Evolutionary conservation across 2,329 filamentous ascomycete genomes (phyloP).

Genomic region (Epichloe uncinata): DNA sequence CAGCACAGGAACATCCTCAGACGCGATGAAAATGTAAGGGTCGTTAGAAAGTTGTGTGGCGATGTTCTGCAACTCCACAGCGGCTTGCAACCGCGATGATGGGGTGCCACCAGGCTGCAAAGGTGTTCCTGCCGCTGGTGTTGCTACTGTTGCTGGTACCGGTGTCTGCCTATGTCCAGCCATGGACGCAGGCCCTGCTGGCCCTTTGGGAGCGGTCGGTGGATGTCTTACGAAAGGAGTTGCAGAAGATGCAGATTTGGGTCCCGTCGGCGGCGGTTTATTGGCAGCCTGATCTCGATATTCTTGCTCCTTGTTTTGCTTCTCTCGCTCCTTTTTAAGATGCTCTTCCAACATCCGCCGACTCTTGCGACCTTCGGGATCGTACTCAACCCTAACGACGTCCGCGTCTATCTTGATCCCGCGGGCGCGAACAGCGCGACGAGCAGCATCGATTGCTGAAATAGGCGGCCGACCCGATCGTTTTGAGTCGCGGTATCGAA

Average conservation of each 20-base stretch:
- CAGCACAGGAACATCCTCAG: conserved; percentile 76
- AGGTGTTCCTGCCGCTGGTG: conserved; percentile 6
- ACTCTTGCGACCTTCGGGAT: conserved; percentile 77
- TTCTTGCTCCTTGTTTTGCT: conserved; percentile 30
- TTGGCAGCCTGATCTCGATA: conserved; percentile 16
- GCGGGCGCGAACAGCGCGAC: conserved; percentile 62
- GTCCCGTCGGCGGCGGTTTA: conserved; percentile 25
- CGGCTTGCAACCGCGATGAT: conserved; percentile 23
- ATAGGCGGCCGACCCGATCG: conserved; percentile 29
- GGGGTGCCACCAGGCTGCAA: conserved; percentile 17
- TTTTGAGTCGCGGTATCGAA: conserved; percentile 70
- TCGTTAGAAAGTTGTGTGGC: conserved; percentile 57
- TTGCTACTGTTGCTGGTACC: neutral
- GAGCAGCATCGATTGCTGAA: conserved; percentile 67
- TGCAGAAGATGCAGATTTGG: conserved; percentile 17
- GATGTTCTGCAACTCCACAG: conserved; percentile 54
- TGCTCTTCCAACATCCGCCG: conserved; percentile 62
- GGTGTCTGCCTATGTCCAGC: conserved; percentile 16
- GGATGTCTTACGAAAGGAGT: conserved; percentile 40
- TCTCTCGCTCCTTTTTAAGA: conserved; percentile 54
- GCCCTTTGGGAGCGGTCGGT: conserved; percentile 77
- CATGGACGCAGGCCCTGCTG: conserved; percentile 40
- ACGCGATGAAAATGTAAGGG: conserved; percentile 85
- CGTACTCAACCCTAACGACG: conserved; percentile 70
- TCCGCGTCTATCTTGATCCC: conserved; percentile 68